These are phyloP conservation scores for Zoysia pacifica DNA, from an alignment of 176 grass and related monocot species.

Conservation along the genomic window DNA sequence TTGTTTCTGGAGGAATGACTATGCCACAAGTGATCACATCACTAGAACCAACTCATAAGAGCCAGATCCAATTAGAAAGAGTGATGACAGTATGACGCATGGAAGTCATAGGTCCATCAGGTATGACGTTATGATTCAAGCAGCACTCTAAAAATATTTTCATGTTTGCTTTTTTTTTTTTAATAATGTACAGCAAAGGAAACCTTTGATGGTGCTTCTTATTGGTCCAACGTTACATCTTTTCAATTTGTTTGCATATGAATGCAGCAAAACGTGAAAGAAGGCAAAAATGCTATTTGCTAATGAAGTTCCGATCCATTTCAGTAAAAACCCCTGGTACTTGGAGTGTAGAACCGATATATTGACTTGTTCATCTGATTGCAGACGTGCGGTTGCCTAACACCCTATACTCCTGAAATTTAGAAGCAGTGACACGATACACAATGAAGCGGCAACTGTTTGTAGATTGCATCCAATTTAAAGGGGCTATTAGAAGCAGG, in stretches of 20 bases:
- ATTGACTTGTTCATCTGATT: not conserved
- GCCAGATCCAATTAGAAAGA: conserved; percentile 71
- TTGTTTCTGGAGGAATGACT: conserved; percentile 99
- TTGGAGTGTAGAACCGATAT: conserved; percentile 6
- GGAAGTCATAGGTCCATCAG: conserved; percentile 18
- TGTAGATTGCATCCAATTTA: not conserved
- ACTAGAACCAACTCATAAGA: conserved; percentile 64
- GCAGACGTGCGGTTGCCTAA: conserved; percentile 12
- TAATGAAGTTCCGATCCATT: not conserved
- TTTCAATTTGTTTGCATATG: not conserved
- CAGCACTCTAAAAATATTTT: not conserved
- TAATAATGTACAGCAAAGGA: no score
- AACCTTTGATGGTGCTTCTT: not conserved
- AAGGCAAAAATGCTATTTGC: not conserved
- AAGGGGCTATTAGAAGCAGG: not conserved
- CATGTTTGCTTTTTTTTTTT: no score
- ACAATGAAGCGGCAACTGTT: not conserved
- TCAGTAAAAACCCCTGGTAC: not conserved
- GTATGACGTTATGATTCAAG: conserved; percentile 20
- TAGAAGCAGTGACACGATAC: conserved; percentile 5
- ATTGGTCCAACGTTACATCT: not conserved
- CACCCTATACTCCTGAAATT: conserved; percentile 2
- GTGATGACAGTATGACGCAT: conserved; percentile 55
- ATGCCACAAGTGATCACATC: conserved; percentile 88
- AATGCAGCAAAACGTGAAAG: not conserved